A percentile compares a stretch with the other conserved stretches of the same genome.
Evolutionary conservation across 352 stramenopile species (phyloP).

Genomic region (Globisporangium cystogenes): DNA sequence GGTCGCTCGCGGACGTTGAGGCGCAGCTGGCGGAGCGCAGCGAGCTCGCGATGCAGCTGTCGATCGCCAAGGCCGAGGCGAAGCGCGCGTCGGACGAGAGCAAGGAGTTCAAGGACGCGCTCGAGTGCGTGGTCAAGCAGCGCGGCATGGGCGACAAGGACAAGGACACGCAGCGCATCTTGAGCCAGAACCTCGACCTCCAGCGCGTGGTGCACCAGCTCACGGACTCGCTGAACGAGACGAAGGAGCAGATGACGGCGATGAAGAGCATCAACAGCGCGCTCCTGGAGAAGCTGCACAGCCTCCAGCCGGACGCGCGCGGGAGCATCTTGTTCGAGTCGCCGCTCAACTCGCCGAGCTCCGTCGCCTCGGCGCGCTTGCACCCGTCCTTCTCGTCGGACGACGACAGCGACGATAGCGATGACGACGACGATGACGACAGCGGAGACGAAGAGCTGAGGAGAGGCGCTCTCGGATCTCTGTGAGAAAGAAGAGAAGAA

Average conservation of each 20-base stretch:
- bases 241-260: conserved; percentile 60
- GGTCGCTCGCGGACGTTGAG: conserved; percentile 46
- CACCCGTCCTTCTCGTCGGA: conserved; percentile 46
- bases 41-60: conserved; percentile 46
- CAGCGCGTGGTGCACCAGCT: conserved; percentile 71
- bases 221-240: conserved; percentile 63
- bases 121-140: conserved; percentile 41
- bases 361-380: conserved; percentile 23
- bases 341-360: conserved; percentile 26
- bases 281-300: conserved; percentile 58
- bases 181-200: conserved; percentile 59
- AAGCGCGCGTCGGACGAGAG: conserved; percentile 52
- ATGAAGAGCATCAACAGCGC: conserved; percentile 74
- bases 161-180: conserved; percentile 52
- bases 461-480: neutral
- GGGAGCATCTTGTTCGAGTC: conserved; percentile 44
- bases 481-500: neutral
- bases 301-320: conserved; percentile 41
- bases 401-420: conserved; percentile 47
- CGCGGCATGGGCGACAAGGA: conserved; percentile 57
- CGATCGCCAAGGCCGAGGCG: conserved; percentile 40
- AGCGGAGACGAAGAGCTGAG: neutral
- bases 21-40: conserved; percentile 53
- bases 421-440: conserved; percentile 32
- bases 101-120: conserved; percentile 48